Evolutionary conservation across 352 stramenopile species (phyloP), one percentile per base, ranked within the genome.

Genomic region (Elongisporangium undulatum): DNA sequence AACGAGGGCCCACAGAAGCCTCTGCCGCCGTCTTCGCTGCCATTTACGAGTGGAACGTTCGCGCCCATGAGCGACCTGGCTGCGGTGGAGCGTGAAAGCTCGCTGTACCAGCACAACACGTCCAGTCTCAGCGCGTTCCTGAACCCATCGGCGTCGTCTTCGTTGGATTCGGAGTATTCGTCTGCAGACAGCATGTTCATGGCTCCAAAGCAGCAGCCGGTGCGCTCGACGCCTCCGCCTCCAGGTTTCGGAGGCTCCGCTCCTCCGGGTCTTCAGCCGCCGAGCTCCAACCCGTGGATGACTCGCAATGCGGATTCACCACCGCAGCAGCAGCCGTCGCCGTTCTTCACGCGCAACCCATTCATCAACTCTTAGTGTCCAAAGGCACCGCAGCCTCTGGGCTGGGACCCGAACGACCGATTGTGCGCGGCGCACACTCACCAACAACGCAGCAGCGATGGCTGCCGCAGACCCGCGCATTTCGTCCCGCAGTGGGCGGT

Each of bases 111-210:
- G 59, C 80, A 88, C 26, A 71, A 79, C 22, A 71, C 74, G 34
- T 94, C 85, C 54, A 94, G 82, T 65, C 68, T 94, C 59, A 94
- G 81, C 34, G 69, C 80, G 2, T 85, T 94, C 51, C 71, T 94
- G 45, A 59, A 56, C 15, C 54, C 65, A 0, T 64, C 70, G 16
- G 60, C 66, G 17, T 68, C 69, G 53, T 57, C 67, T 56, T 62
- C 51, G 34, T 74, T 22, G 20, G 62, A 59, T 3, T 39, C 34
- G 10, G 34, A 45, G 10, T 45, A 45, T 17, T 45, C 34, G 34
- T 17, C 34, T 45, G 34, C 34, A 4, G 34, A 45, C 34, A 45
- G 34, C 34, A 45, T 45, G 34, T 45, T 45, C 34, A 45, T 45
- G 54, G 62, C 6, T 63, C 61, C 67, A 45, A 64, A 51, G 53